phyloP scores from a whole-genome alignment of 495 filamentous ascomycete species.

The Xylaria cubensis region DNA sequence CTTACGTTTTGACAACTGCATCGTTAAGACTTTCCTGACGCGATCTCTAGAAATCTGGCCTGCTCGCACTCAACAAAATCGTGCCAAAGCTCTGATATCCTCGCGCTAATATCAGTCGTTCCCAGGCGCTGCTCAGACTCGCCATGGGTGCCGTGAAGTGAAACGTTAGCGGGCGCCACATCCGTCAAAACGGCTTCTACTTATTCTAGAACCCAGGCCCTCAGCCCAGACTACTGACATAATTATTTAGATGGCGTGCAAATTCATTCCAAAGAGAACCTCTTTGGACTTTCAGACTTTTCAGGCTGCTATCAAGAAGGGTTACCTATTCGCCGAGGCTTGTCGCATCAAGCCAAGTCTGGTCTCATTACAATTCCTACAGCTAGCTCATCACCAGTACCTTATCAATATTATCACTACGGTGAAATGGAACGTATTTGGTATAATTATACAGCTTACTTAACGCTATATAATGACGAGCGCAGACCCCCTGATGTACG shows the following conservation, averaged over 20 bases:
- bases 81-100: background rate
- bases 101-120: background rate
- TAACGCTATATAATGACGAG: background rate
- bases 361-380: background rate
- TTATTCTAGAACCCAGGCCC: background rate
- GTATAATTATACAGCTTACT: background rate
- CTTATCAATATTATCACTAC: background rate
- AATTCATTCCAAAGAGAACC: background rate
- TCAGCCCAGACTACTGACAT: background rate
- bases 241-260: background rate
- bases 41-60: background rate
- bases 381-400: background rate
- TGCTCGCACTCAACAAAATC: background rate
- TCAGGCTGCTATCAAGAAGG: background rate
- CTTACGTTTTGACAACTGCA: background rate
- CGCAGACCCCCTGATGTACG: background rate
- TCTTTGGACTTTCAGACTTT: background rate
- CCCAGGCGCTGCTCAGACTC: background rate
- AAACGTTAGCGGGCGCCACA: slow-evolving; percentile 17
- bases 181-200: background rate
- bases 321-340: background rate
- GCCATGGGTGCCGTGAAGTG: background rate
- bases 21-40: background rate
- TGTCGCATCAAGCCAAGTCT: background rate
- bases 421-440: background rate